Evolutionary conservation across 306 rosid species (phyloP), one percentile per base, ranked within the genome.

Genomic region (Boehmeria nivea): DNA sequence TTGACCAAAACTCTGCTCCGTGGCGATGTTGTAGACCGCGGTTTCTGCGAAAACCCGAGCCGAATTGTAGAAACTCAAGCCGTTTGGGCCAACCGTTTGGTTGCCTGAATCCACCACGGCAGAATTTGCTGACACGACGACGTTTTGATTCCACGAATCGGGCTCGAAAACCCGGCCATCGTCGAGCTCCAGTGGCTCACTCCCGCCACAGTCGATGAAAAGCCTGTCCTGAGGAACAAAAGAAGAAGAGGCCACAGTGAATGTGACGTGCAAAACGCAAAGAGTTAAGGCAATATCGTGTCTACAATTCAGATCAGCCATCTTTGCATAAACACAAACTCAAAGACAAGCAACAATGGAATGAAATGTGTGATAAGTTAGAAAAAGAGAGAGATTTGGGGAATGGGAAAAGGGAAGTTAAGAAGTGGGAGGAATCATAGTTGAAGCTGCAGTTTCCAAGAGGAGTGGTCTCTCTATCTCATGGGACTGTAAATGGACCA

Each of bases 101-200:
- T 6, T 23, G 8, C 44, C 61, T 24, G 73, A 66, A 62, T 16
- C 40, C 22, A 54, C 57, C 34, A 13, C 40, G 42, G 42, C 47
- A 54, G 61, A 49, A 38, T 43, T 20, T 9, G 67, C 39, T 27
- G 77, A 34, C 27, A 60, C 63, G 49, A 3, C 51, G 19, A 66
- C 65, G 50, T 48, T 0, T 38, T 48, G 63, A 54, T 66, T 61
- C 57, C 46, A 51, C 36, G 62, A 67, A 21, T 73, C 78, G 8
- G 78, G 66, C 73, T 67, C 64, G 26, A 73, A 67, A 61, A 61
- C 62, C 47, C 78, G 56, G 45, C 73, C 78, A 67, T 73, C 78
- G 16, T 51, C 73, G 22, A 73, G 62, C 51, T 60, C 57, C 43
- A 62, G 4, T n/a, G 52, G 57, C 33, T 61, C 36, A 13, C 12